Base-by-base conservation (phyloP, 106 monocot genomes). In the Allium fistulosum region DNA sequence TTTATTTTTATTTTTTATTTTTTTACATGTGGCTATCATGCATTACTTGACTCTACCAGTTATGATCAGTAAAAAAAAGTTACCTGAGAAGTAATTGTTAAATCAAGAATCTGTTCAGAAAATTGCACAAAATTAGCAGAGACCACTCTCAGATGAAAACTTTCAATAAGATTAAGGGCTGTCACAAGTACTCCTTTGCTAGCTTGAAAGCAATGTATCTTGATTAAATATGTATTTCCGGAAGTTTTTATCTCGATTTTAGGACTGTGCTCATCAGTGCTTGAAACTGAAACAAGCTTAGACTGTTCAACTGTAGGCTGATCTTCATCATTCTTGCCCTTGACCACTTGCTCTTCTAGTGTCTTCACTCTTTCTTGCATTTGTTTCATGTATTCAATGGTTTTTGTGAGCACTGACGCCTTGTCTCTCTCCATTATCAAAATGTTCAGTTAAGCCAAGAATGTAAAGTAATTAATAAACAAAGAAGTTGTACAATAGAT, bases 31-130 rank as follows among this genome's bases (percentile, higher is more conserved):
- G 28, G 3, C 28, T 28, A 28, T 28, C 28, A 28, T 28, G 28
- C 28, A 28, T 3, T 2, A 3, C 28, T 3, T 28, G 28, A 28
- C 28, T 28, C 28, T 28, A 4, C 12, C 12, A 17, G 4, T n/a
- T 17, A 59, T n/a, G 9, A 59, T 22, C 17, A n/a, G 22, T 15
- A 13, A 59, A 59, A 1, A 59, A n/a, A n/a, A 7, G 4, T 62
- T 62, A 45, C 62, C 62, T 62, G 62, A 28, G 62, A 26, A 28
- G 62, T 62, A 9, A 62, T 5, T 7, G 62, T 62, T 62, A 62
- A 37, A 62, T 62, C 62, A 9, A 62, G 26, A n/a, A n/a, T n/a
- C n/a, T n/a, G n/a, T n/a, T n/a, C n/a, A n/a, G n/a, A n/a, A n/a
- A n/a, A n/a, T n/a, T 26, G 62, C 7, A 62, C 10, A 9, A 16